Evolutionary conservation across 306 rosid species (phyloP).

Genomic region (Gleditsia sinensis): DNA sequence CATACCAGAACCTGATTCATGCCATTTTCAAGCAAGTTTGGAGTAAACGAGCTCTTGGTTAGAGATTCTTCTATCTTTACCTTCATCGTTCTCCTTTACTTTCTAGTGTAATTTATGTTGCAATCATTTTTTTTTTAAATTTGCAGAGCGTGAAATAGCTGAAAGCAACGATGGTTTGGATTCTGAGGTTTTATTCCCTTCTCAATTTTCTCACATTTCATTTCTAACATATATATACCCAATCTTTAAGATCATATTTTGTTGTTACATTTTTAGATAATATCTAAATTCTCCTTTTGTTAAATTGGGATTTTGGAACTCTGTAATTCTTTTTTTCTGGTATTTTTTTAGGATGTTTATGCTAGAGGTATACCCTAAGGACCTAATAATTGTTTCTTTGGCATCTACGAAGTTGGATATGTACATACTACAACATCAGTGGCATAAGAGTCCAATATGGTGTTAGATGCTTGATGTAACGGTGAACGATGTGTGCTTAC

Average conservation of each 20-base stretch:
- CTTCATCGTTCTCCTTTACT: background rate
- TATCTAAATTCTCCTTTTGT: no score
- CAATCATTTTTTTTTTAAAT: background rate
- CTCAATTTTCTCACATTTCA: background rate
- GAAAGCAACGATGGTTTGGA: slow-evolving; percentile 45
- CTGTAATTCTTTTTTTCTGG: background rate
- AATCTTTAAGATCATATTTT: background rate
- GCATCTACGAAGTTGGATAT: background rate
- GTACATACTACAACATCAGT: background rate
- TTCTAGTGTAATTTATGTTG: background rate
- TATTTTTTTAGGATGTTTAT: background rate
- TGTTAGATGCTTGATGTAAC: background rate
- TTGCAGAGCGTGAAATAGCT: slow-evolving; percentile 67
- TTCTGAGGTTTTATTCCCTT: slow-evolving; percentile 37
- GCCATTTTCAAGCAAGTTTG: slow-evolving; percentile 81
- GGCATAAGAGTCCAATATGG: background rate
- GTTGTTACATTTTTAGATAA: no score
- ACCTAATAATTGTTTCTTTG: background rate
- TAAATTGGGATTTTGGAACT: background rate
- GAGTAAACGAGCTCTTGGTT: slow-evolving; percentile 70
- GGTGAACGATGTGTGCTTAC: background rate
- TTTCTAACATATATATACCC: background rate
- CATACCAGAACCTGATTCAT: slow-evolving; percentile 63
- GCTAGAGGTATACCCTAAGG: background rate
- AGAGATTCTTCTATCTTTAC: background rate